Base-by-base conservation (phyloP, 2,329 filamentous ascomycete species). In the Fusarium redolens region DNA sequence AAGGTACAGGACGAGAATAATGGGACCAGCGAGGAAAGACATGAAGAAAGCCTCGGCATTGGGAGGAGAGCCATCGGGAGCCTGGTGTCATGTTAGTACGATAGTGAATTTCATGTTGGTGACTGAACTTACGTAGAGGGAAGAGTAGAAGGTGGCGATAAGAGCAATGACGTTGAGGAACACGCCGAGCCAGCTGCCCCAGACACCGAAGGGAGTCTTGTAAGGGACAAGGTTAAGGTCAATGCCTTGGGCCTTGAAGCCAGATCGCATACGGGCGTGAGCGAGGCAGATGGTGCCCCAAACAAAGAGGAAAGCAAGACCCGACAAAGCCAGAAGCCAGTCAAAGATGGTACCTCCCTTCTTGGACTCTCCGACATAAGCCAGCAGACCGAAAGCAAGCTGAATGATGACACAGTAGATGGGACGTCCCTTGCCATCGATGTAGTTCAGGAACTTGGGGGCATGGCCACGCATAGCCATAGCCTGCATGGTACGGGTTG, bases 381-480 rank as follows among this genome's bases (percentile, higher is more conserved):
- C 90, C 11, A 98, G 85, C 30, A 96, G 85, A 50, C 95, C 94
- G 63, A 96, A 81, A 9, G 80, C 77, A 3, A 92, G 91, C 14
- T 94, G 89, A 58, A 94, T 78, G 7, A 86, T 65, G 71, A 97
- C 94, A 61, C 93, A 90, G 52, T 90, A 87, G 7, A 97, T 86
- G 18, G 92, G 95, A 17, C 95, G 92, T 38, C 95, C 95, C 73
- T 92, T 89, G 41, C 90, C 90, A 83, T 96, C 95, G 75, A 96
- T 91, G 82, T 96, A 97, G 67, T 89, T 90, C 41, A 97, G 86
- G 74, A 95, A 85, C 71, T 85, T 87, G 18, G 95, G 95, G 0
- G 94, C 95, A 79, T 96, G 94, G 52, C 91, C 89, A 81, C 97
- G 94, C 80, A 97, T 94, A 38, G 95, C 95, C 11, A 98, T 89